A percentile compares a stretch with the other conserved stretches of the same genome.
phyloP scores from a whole-genome alignment of 345 rosid genomes.

The Lepidium didymum region DNA sequence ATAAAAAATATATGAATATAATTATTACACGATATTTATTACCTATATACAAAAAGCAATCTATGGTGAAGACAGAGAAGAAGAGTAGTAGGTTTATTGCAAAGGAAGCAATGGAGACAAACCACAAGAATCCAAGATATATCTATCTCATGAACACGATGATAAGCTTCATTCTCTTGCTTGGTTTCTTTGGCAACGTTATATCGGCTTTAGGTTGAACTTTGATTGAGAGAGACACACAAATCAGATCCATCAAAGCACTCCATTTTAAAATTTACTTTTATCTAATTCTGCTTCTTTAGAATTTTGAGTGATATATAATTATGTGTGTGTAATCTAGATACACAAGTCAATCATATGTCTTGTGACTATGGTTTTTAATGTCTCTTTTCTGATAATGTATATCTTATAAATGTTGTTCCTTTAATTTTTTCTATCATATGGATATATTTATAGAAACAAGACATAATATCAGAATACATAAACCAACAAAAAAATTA shows the following conservation, averaged over 20 bases:
- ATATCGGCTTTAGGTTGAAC: not conserved
- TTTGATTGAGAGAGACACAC: not conserved
- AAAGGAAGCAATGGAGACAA: not conserved
- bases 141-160: slow-evolving; percentile 2
- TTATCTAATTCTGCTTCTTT: not conserved
- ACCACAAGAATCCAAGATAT: not conserved
- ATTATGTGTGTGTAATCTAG: not conserved
- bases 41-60: not conserved
- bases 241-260: not conserved
- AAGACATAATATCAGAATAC: too few relatives aligned
- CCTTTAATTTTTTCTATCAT: too few relatives aligned
- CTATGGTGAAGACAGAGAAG: not conserved
- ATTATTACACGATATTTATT: too few relatives aligned
- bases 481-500: too few relatives aligned
- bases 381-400: too few relatives aligned
- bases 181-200: not conserved
- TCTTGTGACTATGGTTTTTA: not conserved
- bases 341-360: not conserved
- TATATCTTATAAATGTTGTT: too few relatives aligned
- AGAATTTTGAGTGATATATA: not conserved
- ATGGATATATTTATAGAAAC: too few relatives aligned
- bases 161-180: slow-evolving; percentile 3
- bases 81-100: not conserved
- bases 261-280: not conserved
- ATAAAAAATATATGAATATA: too few relatives aligned